Conservation (phyloP, 129 eudicot species). For the Sambucus nigra region DNA sequence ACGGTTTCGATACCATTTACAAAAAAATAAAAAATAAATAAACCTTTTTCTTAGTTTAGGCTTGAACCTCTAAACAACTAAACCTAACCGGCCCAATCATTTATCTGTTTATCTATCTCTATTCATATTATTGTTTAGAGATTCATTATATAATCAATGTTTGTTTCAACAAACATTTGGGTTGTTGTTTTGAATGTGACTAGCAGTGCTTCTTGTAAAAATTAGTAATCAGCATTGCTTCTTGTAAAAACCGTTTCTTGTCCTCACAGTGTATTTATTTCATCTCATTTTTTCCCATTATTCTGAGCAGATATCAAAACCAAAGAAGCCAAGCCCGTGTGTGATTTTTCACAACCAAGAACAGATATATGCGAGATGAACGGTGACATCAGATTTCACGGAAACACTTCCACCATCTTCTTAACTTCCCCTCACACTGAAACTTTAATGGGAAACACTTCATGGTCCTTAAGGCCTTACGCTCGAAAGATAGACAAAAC, state of each 20-base stretch:
- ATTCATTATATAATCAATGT: no score
- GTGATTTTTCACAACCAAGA: constrained; percentile 29
- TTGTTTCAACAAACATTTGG: no score
- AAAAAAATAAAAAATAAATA: no score
- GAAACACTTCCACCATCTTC: constrained; percentile 50
- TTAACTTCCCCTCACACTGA: constrained; percentile 5
- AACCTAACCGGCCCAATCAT: no score
- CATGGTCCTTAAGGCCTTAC: constrained; percentile 48
- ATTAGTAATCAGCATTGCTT: neutral
- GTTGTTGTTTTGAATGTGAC: no score
- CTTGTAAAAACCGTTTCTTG: no score
- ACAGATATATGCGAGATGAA: constrained; percentile 49
- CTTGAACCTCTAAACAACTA: no score
- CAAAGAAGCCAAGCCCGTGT: constrained; percentile 15
- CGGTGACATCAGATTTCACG: constrained; percentile 69
- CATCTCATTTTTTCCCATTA: neutral
- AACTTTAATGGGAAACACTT: neutral
- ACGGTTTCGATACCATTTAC: no score
- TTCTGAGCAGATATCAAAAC: constrained; percentile 15
- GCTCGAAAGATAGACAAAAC: constrained; percentile 45
- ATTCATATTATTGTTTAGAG: no score
- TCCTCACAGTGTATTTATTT: neutral
- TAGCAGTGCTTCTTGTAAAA: neutral
- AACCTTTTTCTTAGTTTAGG: no score
- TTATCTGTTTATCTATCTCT: no score